These are phyloP conservation scores for Heracleum sosnowskyi DNA, from an alignment of 129 eudicot genomes.

Conservation along the genomic window DNA sequence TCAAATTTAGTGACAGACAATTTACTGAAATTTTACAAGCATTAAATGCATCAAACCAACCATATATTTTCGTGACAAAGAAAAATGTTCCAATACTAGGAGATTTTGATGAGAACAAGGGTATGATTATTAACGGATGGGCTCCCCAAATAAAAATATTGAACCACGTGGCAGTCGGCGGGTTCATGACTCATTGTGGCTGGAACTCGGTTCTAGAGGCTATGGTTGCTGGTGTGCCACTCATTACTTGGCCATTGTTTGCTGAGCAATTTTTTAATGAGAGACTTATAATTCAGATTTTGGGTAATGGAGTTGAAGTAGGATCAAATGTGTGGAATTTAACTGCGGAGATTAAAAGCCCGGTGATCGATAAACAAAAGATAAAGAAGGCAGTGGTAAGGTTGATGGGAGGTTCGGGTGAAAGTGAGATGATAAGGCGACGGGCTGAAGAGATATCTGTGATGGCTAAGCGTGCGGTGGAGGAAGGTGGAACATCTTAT, in stretches of 20 bases:
- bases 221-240: constrained; percentile 30
- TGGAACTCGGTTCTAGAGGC: constrained; percentile 51
- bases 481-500: constrained; percentile 1
- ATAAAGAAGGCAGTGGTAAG: neutral
- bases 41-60: neutral
- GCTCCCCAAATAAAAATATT: neutral
- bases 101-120: constrained; percentile 21
- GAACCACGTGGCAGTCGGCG: constrained; percentile 26
- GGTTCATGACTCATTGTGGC: constrained; percentile 49
- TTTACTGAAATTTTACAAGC: constrained; percentile 13
- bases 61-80: neutral
- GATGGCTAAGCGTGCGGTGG: neutral
- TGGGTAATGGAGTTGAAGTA: neutral
- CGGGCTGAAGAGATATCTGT: neutral
- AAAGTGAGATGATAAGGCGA: neutral
- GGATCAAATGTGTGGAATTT: neutral
- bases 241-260: constrained; percentile 38
- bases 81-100: neutral
- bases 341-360: neutral
- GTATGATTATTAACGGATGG: constrained; percentile 13
- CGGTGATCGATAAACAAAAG: neutral
- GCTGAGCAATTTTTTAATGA: constrained; percentile 32
- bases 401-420: neutral
- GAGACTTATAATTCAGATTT: neutral
- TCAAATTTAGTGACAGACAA: constrained; percentile 26